Base-by-base conservation (phyloP, 306 rosid species). In the Dryas octopetala region DNA sequence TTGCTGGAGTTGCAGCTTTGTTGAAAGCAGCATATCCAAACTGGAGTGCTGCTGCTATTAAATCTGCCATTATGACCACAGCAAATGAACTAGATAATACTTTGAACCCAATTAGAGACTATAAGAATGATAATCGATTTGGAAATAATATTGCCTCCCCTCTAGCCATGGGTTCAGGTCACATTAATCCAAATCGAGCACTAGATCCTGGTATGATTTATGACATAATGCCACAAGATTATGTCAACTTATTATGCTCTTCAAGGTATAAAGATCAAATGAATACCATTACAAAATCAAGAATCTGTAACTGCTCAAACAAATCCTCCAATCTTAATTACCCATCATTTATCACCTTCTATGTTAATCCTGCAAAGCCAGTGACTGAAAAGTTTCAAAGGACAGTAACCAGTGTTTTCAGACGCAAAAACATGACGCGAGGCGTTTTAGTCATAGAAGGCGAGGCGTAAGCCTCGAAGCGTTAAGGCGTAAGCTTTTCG, bases 161-260 rank as follows among this genome's bases (percentile, higher is more conserved):
- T n/a, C 40, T 66, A 2, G 54, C 52, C 16, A 46, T 17, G 71
- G 54, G 71, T 44, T 14, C 41, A 0, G 70, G 55, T 66, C 28
- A 43, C 1, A 46, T 66, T 16, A 43, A 66, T n/a, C 54, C 54
- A 5, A 66, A 17, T 13, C 11, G 9, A 67, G 57, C 57, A 67
- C 57, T 67, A 16, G 40, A 47, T 32, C 57, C 58, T 28, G 58
- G 72, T 67, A 47, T 67, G 57, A 48, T 67, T 67, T 67, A 67
- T 17, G 58, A 67, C 23, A 40, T 43, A 1, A 67, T 45, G 0
- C 40, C 71, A 0, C 54, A 67, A 48, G 57, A 67, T 67, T 67
- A 46, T 67, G 57, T 67, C 2, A 6, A 13, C 46, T 28, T 28
- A 1, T 28, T 28, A 28, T 28, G 32, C 32, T 28, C 32, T 14